Evolutionary conservation across 2,329 filamentous ascomycete species (phyloP).

Genomic region (Sclerotinia spermophila): DNA sequence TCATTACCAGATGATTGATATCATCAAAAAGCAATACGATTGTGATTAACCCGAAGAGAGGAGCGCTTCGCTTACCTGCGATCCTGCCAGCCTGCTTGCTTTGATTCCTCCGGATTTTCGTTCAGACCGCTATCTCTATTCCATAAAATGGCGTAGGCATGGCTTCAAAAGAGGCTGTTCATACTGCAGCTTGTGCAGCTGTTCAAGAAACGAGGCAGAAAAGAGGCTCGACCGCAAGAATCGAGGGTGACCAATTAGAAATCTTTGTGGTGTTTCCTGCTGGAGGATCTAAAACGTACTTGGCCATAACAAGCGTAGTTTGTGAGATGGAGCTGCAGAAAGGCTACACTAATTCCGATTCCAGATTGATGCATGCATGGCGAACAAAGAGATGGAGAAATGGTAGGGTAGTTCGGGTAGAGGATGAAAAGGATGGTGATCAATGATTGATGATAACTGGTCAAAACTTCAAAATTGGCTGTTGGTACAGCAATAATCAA

Average conservation of each 20-base stretch:
- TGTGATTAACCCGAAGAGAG: not conserved
- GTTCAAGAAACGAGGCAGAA: not conserved
- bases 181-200: not conserved
- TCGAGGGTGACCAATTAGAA: not conserved
- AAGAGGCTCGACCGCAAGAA: slow-evolving; percentile 5
- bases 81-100: too few relatives aligned
- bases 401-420: slow-evolving; percentile 2
- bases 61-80: not conserved
- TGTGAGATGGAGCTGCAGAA: not conserved
- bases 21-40: not conserved
- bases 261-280: not conserved
- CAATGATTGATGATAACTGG: not conserved
- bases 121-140: not conserved
- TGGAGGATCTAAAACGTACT: slow-evolving; percentile 5
- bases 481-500: slow-evolving; percentile 8
- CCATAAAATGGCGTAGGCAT: not conserved
- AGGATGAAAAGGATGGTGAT: not conserved
- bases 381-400: slow-evolving; percentile 9
- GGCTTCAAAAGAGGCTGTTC: slow-evolving; percentile 1
- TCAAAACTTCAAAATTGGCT: not conserved
- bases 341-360: not conserved
- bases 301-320: not conserved
- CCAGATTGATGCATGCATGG: slow-evolving; percentile 4
- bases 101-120: not conserved
- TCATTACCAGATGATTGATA: not conserved